A percentile compares a stretch with the other conserved stretches of the same genome.
Conservation (phyloP, 352 stramenopile genomes). For the Phytophthora megakarya region DNA sequence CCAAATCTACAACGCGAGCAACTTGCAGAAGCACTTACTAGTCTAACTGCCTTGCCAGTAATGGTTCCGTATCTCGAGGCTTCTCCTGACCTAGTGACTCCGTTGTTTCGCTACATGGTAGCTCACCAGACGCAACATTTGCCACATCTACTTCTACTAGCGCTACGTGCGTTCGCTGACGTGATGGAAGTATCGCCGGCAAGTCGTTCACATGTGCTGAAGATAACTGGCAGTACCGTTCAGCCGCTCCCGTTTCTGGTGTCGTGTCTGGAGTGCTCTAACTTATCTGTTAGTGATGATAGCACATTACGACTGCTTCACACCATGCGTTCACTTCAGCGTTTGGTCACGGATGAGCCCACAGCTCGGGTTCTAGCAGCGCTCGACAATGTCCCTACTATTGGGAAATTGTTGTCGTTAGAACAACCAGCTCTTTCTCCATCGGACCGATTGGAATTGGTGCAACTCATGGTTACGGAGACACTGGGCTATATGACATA, state of each 20-base stretch:
- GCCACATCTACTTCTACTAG: conserved; percentile 38
- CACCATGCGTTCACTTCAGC: conserved; percentile 54
- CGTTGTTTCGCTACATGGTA: conserved; percentile 62
- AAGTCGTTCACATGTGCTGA: conserved; percentile 47
- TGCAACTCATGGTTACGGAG: conserved; percentile 67
- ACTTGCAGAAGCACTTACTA: conserved; percentile 29
- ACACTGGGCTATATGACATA: conserved; percentile 70
- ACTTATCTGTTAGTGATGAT: conserved; percentile 19
- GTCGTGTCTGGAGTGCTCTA: conserved; percentile 44
- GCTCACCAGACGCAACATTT: conserved; percentile 38
- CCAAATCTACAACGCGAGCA: conserved; percentile 22
- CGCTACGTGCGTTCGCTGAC: conserved; percentile 53
- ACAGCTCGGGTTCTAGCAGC: conserved; percentile 39
- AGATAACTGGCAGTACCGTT: conserved; percentile 32
- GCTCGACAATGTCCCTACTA: conserved; percentile 37
- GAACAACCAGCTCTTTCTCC: conserved; percentile 10
- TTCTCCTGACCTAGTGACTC: conserved; percentile 48
- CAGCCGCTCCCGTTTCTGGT: conserved; percentile 49
- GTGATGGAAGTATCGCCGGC: conserved; percentile 55
- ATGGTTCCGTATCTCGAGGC: conserved; percentile 21
- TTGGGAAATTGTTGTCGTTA: conserved; percentile 41
- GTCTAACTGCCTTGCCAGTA: conserved; percentile 16
- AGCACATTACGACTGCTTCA: conserved; percentile 43
- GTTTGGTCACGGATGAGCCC: conserved; percentile 60
- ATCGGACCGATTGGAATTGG: conserved; percentile 34